Conservation (phyloP, 2,329 filamentous ascomycete species). For the Neospermospora avenae region DNA sequence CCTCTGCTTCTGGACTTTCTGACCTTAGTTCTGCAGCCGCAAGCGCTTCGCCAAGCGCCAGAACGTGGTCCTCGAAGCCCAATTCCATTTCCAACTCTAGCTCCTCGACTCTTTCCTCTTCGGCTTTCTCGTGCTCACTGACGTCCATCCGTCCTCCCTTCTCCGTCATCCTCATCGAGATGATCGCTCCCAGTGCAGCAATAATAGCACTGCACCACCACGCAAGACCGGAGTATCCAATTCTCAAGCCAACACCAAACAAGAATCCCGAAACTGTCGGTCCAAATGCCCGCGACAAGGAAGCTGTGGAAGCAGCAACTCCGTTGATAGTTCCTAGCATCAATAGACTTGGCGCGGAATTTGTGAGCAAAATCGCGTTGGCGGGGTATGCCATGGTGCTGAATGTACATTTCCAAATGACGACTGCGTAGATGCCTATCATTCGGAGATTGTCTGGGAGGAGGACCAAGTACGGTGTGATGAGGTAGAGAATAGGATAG, state of each 20-base stretch:
- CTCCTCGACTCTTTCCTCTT: slow-evolving; percentile 16
- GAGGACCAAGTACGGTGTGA: slow-evolving; percentile 84
- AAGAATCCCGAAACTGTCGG: slow-evolving; percentile 84
- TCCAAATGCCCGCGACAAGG: slow-evolving; percentile 81
- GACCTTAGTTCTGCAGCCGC: slow-evolving; percentile 16
- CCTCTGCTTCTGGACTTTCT: background rate
- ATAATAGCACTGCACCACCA: slow-evolving; percentile 90
- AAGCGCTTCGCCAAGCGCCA: slow-evolving; percentile 28
- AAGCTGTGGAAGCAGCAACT: slow-evolving; percentile 85
- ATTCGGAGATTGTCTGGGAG: slow-evolving; percentile 70
- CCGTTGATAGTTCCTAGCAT: slow-evolving; percentile 92
- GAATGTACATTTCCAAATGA: slow-evolving; percentile 92
- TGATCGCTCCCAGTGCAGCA: slow-evolving; percentile 68
- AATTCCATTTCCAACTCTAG: slow-evolving; percentile 25
- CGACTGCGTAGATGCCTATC: slow-evolving; percentile 69
- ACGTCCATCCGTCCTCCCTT: slow-evolving; percentile 33
- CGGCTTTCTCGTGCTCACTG: slow-evolving; percentile 30
- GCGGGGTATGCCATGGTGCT: slow-evolving; percentile 89
- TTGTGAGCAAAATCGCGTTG: slow-evolving; percentile 83
- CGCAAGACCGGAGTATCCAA: slow-evolving; percentile 80
- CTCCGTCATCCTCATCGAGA: slow-evolving; percentile 75
- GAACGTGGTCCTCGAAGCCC: slow-evolving; percentile 28
- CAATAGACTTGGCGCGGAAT: slow-evolving; percentile 78
- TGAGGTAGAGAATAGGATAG: slow-evolving; percentile 85
- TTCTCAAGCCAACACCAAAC: slow-evolving; percentile 73